Evolutionary conservation across 176 grass and related monocot genomes (phyloP), one percentile per base, ranked within the genome.

Genomic region (Zea mays): DNA sequence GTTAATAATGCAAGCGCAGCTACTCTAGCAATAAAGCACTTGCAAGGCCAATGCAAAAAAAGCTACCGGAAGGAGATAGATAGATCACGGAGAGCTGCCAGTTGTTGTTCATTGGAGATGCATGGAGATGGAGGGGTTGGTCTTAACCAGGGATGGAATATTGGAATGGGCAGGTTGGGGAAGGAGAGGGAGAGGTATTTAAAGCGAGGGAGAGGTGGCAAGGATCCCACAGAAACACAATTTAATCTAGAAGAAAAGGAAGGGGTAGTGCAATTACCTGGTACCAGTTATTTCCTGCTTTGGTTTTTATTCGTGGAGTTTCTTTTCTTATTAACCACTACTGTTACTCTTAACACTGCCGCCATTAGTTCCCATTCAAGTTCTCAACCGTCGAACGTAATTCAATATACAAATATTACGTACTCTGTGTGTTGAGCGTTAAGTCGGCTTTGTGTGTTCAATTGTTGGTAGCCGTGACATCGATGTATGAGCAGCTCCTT

Each of bases 171-270:
- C 59, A n/a, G 65, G 74, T 46, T 17, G 62, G 61, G 73, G 33
- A n/a, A 81, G 71, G 20, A 21, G 56, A 46, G 38, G 67, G 16
- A 48, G 34, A 37, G 76, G 76, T 88, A 80, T 84, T 81, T 84
- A 84, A 75, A 14, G 77, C n/a, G 65, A 65, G 21, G 59, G 76
- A 38, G 81, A 83, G 59, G 62, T 10, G 71, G 37, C 6, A 13
- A 16, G 59, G 19, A n/a, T 4, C 81, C 86, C 52, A 80, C 27
- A 20, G 15, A 41, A 48, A 50, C 41, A 42, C 58, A 50, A 59
- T 66, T 72, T 82, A 77, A 65, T 65, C 46, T 55, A 55, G 64
- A n/a, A n/a, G n/a, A n/a, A n/a, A 81, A 81, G 78, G 14, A 86
- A 76, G 36, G 51, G 43, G n/a, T n/a, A n/a, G n/a, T n/a, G n/a